Conservation (phyloP, 768 basidiomycete genomes). For the Mycena filopes region DNA sequence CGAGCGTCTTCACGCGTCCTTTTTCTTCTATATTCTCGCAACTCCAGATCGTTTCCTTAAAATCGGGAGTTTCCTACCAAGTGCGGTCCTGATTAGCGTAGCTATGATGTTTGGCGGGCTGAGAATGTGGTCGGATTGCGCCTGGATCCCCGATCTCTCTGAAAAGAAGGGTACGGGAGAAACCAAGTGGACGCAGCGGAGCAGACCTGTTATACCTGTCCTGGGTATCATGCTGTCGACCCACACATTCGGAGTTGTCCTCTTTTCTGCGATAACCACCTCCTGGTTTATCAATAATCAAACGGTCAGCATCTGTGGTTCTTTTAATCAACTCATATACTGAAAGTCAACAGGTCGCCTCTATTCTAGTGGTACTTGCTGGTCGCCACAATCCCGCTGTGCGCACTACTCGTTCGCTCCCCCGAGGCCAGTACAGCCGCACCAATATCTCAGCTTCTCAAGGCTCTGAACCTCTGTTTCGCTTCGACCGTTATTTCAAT, state of each 20-base stretch:
- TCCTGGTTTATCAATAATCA: constrained; percentile 54
- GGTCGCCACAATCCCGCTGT: constrained; percentile 45
- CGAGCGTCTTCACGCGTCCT: constrained; percentile 96
- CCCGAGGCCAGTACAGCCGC: constrained; percentile 42
- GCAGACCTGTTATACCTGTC: constrained; percentile 64
- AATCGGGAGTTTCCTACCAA: constrained; percentile 92
- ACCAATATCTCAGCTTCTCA: constrained; percentile 63
- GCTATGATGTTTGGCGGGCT: constrained; percentile 90
- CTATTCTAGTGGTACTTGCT: constrained; percentile 35
- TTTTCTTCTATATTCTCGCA: constrained; percentile 93
- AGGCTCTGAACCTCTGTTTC: constrained; percentile 82
- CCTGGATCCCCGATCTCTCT: constrained; percentile 53
- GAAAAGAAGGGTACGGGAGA: constrained; percentile 34
- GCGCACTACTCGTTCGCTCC: constrained; percentile 43
- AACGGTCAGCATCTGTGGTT: constrained; percentile 46
- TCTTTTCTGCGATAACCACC: constrained; percentile 61
- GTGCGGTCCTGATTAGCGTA: constrained; percentile 84
- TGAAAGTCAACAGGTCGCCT: constrained; percentile 16
- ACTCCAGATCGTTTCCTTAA: constrained; percentile 76
- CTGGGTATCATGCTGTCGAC: constrained; percentile 65
- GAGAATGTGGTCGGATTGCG: constrained; percentile 73
- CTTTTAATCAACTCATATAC: constrained; percentile 4
- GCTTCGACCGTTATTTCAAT: constrained; percentile 89
- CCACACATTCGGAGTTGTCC: constrained; percentile 62
- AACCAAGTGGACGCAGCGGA: constrained; percentile 56